Base-by-base conservation (phyloP, 2,329 filamentous ascomycete genomes). In the Penicillium psychrosexuale region DNA sequence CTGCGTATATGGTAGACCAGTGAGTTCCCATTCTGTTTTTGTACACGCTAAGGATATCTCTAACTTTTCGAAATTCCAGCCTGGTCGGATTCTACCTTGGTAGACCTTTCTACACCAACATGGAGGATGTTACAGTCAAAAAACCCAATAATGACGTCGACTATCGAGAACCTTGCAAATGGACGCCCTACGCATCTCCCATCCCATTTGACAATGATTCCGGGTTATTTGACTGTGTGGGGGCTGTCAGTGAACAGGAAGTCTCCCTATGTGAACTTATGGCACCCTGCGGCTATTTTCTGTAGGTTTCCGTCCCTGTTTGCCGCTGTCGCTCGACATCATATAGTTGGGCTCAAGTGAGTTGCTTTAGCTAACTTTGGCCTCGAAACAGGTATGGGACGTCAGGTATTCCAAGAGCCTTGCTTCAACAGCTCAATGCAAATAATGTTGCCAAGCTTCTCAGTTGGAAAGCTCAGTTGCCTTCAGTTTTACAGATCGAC, bases 71-170 rank as follows among this genome's bases (percentile, higher is more conserved):
- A n/a, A 22, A 36, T 15, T 2, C 1, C 37, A 69, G 67, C 49
- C 63, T 69, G 31, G 64, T 67, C 56, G 69, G 72, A 0, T 73
- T 75, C 44, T 70, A 70, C 40, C 61, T 74, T 1, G 72, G 73
- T 7, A 63, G 72, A 13, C 72, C 72, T 0, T 71, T 72, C 50
- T 67, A 67, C 2, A 68, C 72, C 31, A 69, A 68, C 43, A 66
- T 62, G 38, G 66, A 69, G 8, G 72, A 75, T 38, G 67, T 75
- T 11, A 69, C 69, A 0, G 72, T 74, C 1, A 48, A 55, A 0
- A 71, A 71, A 51, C 72, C 72, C 2, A 55, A 58, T 13, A 31
- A 46, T 12, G 33, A 54, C 19, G 15, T 38, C 24, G 22, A 34
- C 30, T 19, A 28, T n/a, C 38, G 9, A 28, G 17, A 37, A n/a